A percentile compares a stretch with the other conserved stretches of the same genome.
phyloP scores from a whole-genome alignment of 2,329 filamentous ascomycete species.

The Pestalotiopsis sp. region DNA sequence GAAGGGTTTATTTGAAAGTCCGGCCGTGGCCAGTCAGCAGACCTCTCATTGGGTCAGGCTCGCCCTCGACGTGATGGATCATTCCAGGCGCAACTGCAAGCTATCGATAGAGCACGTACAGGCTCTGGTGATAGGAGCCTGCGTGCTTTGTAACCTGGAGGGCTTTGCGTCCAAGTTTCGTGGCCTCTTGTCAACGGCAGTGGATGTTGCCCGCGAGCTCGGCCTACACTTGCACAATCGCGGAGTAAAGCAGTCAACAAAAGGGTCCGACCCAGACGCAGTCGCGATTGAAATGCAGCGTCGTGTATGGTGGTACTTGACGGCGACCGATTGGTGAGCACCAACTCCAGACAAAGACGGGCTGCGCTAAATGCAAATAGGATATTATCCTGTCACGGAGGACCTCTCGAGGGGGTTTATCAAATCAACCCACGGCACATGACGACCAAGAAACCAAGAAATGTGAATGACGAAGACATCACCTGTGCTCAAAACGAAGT shows the following conservation, averaged over 20 bases:
- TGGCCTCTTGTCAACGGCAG: background rate
- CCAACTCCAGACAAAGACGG: background rate
- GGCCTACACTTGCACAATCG: background rate
- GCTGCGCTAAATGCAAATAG: background rate
- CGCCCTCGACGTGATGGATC: background rate
- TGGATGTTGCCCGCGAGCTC: background rate
- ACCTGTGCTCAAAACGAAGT: background rate
- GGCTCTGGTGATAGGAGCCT: background rate
- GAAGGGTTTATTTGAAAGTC: background rate
- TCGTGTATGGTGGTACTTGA: background rate
- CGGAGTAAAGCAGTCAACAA: background rate
- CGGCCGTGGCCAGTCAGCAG: background rate
- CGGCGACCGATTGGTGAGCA: background rate
- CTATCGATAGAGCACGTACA: background rate
- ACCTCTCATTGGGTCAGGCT: background rate
- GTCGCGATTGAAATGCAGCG: background rate
- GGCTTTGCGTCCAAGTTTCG: background rate
- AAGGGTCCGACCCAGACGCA: background rate
- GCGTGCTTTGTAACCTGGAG: background rate
- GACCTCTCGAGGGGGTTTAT: background rate
- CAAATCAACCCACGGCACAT: background rate
- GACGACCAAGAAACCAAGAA: background rate
- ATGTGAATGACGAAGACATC: background rate
- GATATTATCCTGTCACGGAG: background rate
- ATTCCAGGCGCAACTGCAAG: background rate